These are phyloP conservation scores for Tylopilus sp. DNA, from an alignment of 768 basidiomycete species.

Conservation along the genomic window DNA sequence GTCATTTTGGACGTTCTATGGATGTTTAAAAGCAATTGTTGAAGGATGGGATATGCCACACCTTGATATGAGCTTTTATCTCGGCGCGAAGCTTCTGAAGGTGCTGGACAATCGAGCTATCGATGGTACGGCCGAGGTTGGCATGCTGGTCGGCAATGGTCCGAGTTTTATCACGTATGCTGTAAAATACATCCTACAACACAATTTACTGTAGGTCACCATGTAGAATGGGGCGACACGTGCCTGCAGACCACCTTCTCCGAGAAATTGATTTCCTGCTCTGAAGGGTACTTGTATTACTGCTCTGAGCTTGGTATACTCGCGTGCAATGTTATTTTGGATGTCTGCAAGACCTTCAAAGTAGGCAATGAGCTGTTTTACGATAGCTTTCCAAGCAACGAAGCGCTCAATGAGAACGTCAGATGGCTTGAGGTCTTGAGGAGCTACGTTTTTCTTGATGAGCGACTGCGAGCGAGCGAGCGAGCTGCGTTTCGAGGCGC, in stretches of 20 bases:
- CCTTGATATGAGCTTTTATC: conserved; percentile 98
- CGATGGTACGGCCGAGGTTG: conserved; percentile 92
- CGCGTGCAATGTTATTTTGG: conserved; percentile 90
- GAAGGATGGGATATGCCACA: conserved; percentile 21
- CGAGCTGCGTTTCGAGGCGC: conserved; percentile 63
- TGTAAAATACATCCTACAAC: conserved; percentile 83
- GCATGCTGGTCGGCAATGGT: conserved; percentile 94
- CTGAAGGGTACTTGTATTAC: conserved; percentile 98
- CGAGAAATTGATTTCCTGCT: conserved; percentile 94
- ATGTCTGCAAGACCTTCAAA: conserved; percentile 72
- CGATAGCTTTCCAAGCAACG: conserved; percentile 92
- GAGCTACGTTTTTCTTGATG: conserved; percentile 91
- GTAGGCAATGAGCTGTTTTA: conserved; percentile 92
- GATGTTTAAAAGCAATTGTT: neutral
- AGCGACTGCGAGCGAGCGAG: conserved; percentile 79
- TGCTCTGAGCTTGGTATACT: conserved; percentile 88
- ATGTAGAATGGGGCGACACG: conserved; percentile 13
- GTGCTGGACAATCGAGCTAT: conserved; percentile 96
- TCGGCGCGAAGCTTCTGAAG: conserved; percentile 92
- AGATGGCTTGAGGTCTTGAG: conserved; percentile 86
- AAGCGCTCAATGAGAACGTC: conserved; percentile 97
- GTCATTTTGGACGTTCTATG: conserved; percentile 88
- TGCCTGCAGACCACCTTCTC: conserved; percentile 93
- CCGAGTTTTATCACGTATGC: conserved; percentile 90
- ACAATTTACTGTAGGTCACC: neutral